A percentile compares a stretch with the other conserved stretches of the same genome.
Conservation (phyloP, 1,284 basidiomycete genomes). For the Mycena citricolor region DNA sequence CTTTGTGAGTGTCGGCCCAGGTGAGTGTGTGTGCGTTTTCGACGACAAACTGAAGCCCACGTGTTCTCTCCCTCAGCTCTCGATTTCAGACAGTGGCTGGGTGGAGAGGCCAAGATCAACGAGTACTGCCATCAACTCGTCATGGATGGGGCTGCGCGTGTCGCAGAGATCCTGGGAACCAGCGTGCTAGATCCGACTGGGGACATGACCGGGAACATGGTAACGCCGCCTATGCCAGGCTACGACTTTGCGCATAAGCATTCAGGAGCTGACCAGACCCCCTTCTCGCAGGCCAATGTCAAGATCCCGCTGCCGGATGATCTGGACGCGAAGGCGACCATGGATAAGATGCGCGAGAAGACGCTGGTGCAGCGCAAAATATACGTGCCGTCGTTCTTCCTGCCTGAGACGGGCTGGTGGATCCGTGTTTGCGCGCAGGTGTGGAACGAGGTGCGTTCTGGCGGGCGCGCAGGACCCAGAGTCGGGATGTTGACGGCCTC, state of each 20-base stretch:
- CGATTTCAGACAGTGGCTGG: slow-evolving; percentile 77
- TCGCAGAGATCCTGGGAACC: slow-evolving; percentile 70
- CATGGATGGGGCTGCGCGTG: slow-evolving; percentile 61
- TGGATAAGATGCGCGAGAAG: slow-evolving; percentile 34
- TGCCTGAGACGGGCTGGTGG: slow-evolving; percentile 66
- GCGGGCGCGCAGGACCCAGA: slow-evolving; percentile 1
- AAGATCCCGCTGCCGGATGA: slow-evolving; percentile 48
- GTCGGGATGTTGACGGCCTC: too few relatives aligned
- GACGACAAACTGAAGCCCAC: not conserved
- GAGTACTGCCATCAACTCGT: slow-evolving; percentile 77
- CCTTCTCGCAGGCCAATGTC: slow-evolving; percentile 47
- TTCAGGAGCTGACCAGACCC: not conserved
- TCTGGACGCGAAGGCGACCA: slow-evolving; percentile 31
- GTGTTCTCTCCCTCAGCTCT: slow-evolving; percentile 49
- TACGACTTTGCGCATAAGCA: too few relatives aligned
- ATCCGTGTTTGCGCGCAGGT: slow-evolving; percentile 69
- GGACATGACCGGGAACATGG: slow-evolving; percentile 71
- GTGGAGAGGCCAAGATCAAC: slow-evolving; percentile 81
- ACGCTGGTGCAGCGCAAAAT: slow-evolving; percentile 45
- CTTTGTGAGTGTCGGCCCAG: slow-evolving; percentile 52
- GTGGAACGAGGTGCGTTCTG: slow-evolving; percentile 59
- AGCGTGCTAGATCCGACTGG: slow-evolving; percentile 53
- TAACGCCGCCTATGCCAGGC: slow-evolving; percentile 32
- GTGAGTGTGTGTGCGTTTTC: slow-evolving; percentile 34
- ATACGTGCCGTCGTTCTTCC: slow-evolving; percentile 45